Base-by-base conservation (phyloP, 1,139 yeast species). In the Pneumocystis wakefieldiae region DNA sequence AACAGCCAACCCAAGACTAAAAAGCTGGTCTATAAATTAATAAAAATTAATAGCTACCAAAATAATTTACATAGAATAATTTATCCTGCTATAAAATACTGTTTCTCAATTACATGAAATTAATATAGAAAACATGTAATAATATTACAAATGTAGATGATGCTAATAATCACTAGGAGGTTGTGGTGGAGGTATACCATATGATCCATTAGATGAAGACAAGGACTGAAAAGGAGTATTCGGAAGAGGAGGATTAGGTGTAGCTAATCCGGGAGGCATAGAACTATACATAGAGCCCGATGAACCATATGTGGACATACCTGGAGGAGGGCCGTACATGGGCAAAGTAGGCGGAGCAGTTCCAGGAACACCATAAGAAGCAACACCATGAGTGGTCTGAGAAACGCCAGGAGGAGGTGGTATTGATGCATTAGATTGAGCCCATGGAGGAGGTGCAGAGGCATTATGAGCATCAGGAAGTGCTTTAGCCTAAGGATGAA, bases 401-500 rank as follows among this genome's bases (percentile, higher is more conserved):
- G 59, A 37, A 61, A 59, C 58, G 53, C 62, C 62, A 36, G 66
- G 66, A 24, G 62, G 58, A 15, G 64, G 55, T 12, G 55, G 55
- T 48, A 48, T 48, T 12, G 55, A 15, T 24, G 32, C 32, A 24
- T 15, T 15, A 24, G 55, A 61, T 32, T 61, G 58, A 24, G 59
- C 64, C 59, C 66, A 62, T 8, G 67, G 67, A 6, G 67, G 66
- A 3, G 66, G 65, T n/a, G 57, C 65, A 38, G 61, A 55, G 0
- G 60, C 57, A 19, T 41, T 48, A 29, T 37, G 41, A 12, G 59
- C 41, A 15, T 64, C 64, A 14, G 66, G 63, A 15, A 62, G 66
- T 3, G 64, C 60, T 17, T 63, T 66, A 28, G 36, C 38, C 62
- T 28, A 64, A 53, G 37, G 62, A 57, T 12, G 57, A 36, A n/a